Conservation (phyloP, 169 alveolate species). For the Babesia divergens region DNA sequence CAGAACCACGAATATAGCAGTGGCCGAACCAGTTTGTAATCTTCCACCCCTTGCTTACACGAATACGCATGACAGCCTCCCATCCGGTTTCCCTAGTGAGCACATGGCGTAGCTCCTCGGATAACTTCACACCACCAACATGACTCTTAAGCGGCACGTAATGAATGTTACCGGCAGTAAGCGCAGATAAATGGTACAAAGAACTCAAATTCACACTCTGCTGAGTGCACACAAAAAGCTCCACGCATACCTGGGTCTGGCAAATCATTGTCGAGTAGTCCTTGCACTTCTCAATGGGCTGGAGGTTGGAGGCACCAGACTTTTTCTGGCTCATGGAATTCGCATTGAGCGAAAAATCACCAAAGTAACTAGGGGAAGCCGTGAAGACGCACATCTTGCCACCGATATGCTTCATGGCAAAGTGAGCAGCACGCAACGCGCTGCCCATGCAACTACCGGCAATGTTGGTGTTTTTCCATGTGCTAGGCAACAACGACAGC, state of each 20-base stretch:
- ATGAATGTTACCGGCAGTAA: constrained; percentile 58
- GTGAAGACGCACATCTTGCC: constrained; percentile 88
- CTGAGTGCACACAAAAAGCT: constrained; percentile 82
- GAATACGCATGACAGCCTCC: constrained; percentile 96
- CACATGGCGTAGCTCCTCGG: constrained; percentile 82
- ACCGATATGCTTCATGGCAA: constrained; percentile 91
- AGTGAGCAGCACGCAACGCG: constrained; percentile 88
- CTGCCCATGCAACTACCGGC: constrained; percentile 84
- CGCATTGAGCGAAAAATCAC: constrained; percentile 72
- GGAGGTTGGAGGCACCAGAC: constrained; percentile 13
- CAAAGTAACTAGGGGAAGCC: constrained; percentile 80
- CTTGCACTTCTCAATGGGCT: constrained; percentile 51
- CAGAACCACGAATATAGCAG: constrained; percentile 86
- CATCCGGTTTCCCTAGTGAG: constrained; percentile 87
- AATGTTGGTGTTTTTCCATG: constrained; percentile 82
- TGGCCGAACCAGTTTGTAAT: constrained; percentile 91
- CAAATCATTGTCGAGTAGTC: constrained; percentile 35
- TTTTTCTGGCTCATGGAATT: constrained; percentile 46
- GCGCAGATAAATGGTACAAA: constrained; percentile 24
- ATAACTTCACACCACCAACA: constrained; percentile 68
- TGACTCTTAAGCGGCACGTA: constrained; percentile 71
- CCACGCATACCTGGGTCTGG: constrained; percentile 71
- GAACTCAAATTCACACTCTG: constrained; percentile 59
- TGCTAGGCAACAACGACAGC: constrained; percentile 71
- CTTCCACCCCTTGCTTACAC: constrained; percentile 93